These are phyloP conservation scores for Heritiera fomes DNA, from an alignment of 345 rosid species.

Conservation along the genomic window DNA sequence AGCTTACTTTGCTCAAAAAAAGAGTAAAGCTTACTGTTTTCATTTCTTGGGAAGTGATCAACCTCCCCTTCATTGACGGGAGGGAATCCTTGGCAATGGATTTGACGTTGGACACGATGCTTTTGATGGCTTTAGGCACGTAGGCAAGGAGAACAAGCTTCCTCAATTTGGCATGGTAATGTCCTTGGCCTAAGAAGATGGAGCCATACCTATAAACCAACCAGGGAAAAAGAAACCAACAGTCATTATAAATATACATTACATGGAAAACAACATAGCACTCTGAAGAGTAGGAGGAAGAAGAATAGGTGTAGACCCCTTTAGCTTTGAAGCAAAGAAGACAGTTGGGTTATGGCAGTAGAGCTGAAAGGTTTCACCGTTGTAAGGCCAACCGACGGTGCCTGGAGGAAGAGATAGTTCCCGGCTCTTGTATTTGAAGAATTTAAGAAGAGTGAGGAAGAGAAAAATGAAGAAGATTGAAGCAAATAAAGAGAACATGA, in stretches of 20 bases:
- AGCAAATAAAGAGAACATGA: slow-evolving; percentile 18
- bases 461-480: slow-evolving; percentile 35
- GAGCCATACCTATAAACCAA: slow-evolving; percentile 56
- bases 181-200: slow-evolving; percentile 84
- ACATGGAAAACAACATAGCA: too few species aligned
- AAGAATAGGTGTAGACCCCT: too few species aligned
- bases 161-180: slow-evolving; percentile 68
- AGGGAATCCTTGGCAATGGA: slow-evolving; percentile 38
- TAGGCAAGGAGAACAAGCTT: slow-evolving; percentile 83
- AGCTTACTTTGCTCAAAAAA: too few species aligned
- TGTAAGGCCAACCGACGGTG: slow-evolving; percentile 77
- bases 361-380: slow-evolving; percentile 87
- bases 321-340: too few species aligned
- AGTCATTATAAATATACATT: neutral
- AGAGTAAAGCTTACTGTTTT: slow-evolving; percentile 55
- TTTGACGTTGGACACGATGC: slow-evolving; percentile 54
- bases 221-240: too few species aligned
- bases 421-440: slow-evolving; percentile 21
- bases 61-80: slow-evolving; percentile 36
- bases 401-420: slow-evolving; percentile 85
- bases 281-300: too few species aligned
- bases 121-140: slow-evolving; percentile 59
- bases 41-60: slow-evolving; percentile 74
- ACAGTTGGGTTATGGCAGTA: slow-evolving; percentile 87
- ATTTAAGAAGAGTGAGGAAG: slow-evolving; percentile 35